Conservation (phyloP, 345 rosid species). For the Euphorbia tirucalli region DNA sequence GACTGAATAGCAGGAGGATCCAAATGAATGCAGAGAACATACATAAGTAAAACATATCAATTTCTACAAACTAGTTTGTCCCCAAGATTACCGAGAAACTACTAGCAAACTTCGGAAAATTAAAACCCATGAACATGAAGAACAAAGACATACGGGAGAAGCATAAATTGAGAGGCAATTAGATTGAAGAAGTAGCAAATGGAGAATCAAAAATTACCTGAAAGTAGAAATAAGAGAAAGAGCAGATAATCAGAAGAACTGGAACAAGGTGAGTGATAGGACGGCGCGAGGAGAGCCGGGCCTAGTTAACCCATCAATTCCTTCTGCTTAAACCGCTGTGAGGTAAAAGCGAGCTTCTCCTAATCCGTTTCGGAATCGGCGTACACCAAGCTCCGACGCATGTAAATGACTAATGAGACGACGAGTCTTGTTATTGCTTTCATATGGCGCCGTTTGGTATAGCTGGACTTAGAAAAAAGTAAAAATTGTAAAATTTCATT, state of each 20-base stretch:
- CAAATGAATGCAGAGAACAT: neutral
- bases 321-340: neutral
- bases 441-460: neutral
- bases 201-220: neutral
- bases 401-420: neutral
- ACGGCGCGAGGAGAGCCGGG: neutral
- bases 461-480: too few species aligned
- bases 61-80: neutral
- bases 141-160: too few species aligned
- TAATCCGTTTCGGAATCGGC: neutral
- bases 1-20: neutral
- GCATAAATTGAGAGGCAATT: neutral
- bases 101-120: neutral
- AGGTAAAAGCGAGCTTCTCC: neutral
- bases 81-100: neutral
- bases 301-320: neutral
- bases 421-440: neutral
- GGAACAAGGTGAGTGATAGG: neutral
- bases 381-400: too few species aligned
- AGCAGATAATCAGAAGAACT: neutral
- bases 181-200: neutral
- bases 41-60: neutral
- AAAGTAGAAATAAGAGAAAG: neutral
- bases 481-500: conserved; percentile 41
- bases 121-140: neutral